These are phyloP conservation scores for Sarcodon sp. DNA, from an alignment of 768 basidiomycete genomes.

Conservation along the genomic window DNA sequence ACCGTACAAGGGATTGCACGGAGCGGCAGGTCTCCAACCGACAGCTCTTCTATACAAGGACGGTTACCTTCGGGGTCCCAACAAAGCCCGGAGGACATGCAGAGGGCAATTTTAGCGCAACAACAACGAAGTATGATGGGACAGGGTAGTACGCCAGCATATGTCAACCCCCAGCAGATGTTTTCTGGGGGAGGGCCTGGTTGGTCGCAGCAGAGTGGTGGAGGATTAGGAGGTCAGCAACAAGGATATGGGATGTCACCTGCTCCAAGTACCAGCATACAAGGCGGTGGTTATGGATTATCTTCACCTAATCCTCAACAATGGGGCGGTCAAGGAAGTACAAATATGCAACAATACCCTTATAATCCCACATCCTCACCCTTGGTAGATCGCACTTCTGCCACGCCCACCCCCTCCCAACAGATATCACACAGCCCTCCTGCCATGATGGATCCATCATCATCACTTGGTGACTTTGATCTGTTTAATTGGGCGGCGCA, in stretches of 20 bases:
- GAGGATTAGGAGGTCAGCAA: conserved; percentile 15
- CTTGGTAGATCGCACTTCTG: too few relatives aligned
- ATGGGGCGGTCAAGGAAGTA: neutral
- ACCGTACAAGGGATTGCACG: conserved; percentile 65
- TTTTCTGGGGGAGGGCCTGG: conserved; percentile 18
- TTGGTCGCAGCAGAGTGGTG: conserved; percentile 20
- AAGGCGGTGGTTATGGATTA: conserved; percentile 1
- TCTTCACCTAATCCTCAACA: neutral
- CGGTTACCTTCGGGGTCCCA: conserved; percentile 18
- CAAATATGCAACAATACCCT: neutral
- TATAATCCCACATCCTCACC: neutral
- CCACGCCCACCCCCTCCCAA: too few relatives aligned
- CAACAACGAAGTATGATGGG: conserved; percentile 20
- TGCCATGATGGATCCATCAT: too few relatives aligned
- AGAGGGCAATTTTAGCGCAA: conserved; percentile 21
- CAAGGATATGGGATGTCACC: conserved; percentile 8
- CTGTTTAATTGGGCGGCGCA: too few relatives aligned
- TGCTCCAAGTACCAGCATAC: conserved; percentile 7
- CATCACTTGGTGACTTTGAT: too few relatives aligned
- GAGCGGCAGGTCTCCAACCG: conserved; percentile 66
- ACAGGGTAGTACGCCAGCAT: neutral
- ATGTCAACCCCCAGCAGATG: conserved; percentile 19
- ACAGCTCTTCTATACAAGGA: conserved; percentile 20
- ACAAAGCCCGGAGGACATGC: conserved; percentile 23
- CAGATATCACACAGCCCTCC: too few relatives aligned